Base-by-base conservation (phyloP, 2,329 filamentous ascomycete species). In the Trichophyton mentagrophytes region DNA sequence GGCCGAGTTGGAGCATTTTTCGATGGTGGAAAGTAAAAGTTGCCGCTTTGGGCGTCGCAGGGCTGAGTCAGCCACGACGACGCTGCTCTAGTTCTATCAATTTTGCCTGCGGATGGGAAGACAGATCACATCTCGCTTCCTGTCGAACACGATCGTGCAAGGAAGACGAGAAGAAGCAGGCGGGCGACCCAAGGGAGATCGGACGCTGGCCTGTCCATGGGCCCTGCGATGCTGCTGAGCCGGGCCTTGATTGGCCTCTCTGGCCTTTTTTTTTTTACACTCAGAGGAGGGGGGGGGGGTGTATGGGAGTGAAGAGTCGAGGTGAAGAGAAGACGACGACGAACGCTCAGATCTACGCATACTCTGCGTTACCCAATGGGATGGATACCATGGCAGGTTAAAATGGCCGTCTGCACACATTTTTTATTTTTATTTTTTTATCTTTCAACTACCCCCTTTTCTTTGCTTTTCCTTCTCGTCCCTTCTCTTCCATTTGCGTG, bases 61-160 rank as follows among this genome's bases (percentile, higher is more conserved):
- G 51, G 51, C 51, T 55, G 51, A 55, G 51, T 55, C 51, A 55
- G 51, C 51, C 51, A 55, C 51, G n/a, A 20, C 44, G 17, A 11
- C 20, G 17, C 44, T 51, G 22, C n/a, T 25, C 33, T 15, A 33
- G 9, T 25, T 36, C 30, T 51, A 20, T 51, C 22, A 13, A 9
- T 51, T 51, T 51, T 38, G 33, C 33, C 33, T 38, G 33, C 33
- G 46, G 51, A 20, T 36, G 13, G 13, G 15, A 20, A n/a, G 51
- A 55, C 51, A n/a, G 25, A 55, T 55, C 51, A 55, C 51, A 55
- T 36, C 51, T 36, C 30, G 51, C 46, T 51, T 51, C 20, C 11
- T n/a, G 40, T 13, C 13, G 17, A 27, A 25, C 46, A 51, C 46
- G 20, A 51, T 51, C 46, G 22, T 44, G 40, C n/a, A 44, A 44